Base-by-base conservation (phyloP, 202 grass and related monocot genomes). In the Zizania palustris region DNA sequence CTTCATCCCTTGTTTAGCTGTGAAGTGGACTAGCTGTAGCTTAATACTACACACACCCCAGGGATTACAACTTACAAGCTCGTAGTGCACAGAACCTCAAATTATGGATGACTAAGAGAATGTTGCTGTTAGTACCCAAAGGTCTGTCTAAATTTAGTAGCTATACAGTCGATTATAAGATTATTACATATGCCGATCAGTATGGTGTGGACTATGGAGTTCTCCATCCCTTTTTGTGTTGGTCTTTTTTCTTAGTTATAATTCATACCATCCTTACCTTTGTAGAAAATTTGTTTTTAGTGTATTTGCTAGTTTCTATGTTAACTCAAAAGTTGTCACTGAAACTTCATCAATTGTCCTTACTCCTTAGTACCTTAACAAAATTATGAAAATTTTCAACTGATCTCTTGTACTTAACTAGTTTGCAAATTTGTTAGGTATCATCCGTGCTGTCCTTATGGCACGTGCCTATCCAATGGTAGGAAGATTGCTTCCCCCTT, bases 381-480 rank as follows among this genome's bases (percentile, higher is more conserved):
- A 28, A 50, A 18, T 64, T 58, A 46, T 58, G 14, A 41, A 64
- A 35, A 42, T 19, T 74, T 61, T 72, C 8, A 58, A 41, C 19
- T 56, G 33, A 41, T 63, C 5, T 15, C 39, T 28, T 72, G 54
- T 22, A 63, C 20, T 75, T 34, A 28, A 76, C 65, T 71, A 51
- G 19, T 54, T 50, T 57, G 60, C 16, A 69, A 90, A 35, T 73
- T 54, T 83, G 18, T 60, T 79, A 93, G 91, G 91, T 80, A 93
- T 99, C 51, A 80, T 99, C 44, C 87, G 96, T 35, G 91, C 96
- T 63, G 89, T 99, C 72, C 91, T 99, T 44, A 78, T 90, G 87
- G 73, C 92, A 67, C 91, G 92, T 18, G 66, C 72, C 55, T 99
- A 99, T 78, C 96, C 96, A 63, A 92, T 90, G 92, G 87, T 99